A percentile compares a stretch with the other conserved stretches of the same genome.
Conservation (phyloP, 2,329 filamentous ascomycete genomes). For the Arthrobotrys sinensis region DNA sequence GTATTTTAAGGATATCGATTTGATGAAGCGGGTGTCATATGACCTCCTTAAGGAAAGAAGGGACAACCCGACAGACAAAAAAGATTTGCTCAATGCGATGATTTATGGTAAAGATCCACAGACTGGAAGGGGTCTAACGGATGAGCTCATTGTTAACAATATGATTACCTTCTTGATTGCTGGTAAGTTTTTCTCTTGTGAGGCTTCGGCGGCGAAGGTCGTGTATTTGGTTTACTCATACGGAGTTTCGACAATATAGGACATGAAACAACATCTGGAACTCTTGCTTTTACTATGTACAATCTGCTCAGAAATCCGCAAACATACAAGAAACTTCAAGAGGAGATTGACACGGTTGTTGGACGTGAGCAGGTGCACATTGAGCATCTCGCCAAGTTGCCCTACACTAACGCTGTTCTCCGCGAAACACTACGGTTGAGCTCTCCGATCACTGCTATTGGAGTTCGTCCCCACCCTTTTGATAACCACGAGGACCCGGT, state of each 20-base stretch:
- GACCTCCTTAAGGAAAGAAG: conserved; percentile 76
- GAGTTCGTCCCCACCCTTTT: conserved; percentile 71
- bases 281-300: conserved; percentile 77
- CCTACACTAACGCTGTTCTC: conserved; percentile 77
- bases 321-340: conserved; percentile 74
- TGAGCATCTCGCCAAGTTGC: conserved; percentile 76
- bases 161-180: conserved; percentile 81
- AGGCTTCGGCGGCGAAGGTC: no score
- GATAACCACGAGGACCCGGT: conserved; percentile 70
- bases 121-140: conserved; percentile 77
- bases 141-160: conserved; percentile 77
- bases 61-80: conserved; percentile 72
- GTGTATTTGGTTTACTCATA: background rate
- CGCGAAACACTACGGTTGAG: conserved; percentile 77
- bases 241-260: conserved; percentile 66
- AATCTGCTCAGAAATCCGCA: conserved; percentile 77
- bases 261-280: conserved; percentile 80
- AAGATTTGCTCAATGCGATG: conserved; percentile 80
- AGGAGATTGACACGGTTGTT: conserved; percentile 78
- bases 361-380: conserved; percentile 74
- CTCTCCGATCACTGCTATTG: conserved; percentile 75
- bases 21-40: conserved; percentile 73
- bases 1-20: conserved; percentile 73
- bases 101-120: conserved; percentile 77
- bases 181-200: conserved; percentile 66